Evolutionary conservation across 495 filamentous ascomycete species (phyloP).

Genomic region (Xylaria telfairii): DNA sequence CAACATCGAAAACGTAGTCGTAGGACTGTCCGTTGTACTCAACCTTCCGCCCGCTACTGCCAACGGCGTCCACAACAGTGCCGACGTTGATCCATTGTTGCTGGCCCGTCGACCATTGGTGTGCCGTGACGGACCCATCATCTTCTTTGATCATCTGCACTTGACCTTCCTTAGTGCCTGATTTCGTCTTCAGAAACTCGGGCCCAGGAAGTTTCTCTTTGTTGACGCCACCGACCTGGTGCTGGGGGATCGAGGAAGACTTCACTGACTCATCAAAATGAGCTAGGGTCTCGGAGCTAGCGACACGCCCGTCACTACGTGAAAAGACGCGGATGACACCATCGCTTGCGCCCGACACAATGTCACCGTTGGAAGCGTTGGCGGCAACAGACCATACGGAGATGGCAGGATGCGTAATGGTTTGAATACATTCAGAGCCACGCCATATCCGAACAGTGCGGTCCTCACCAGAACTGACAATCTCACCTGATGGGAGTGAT

Average conservation of each 20-base stretch:
- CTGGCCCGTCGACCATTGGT: conserved; percentile 74
- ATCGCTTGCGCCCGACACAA: conserved; percentile 92
- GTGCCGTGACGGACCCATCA: conserved; percentile 78
- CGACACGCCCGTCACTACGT: conserved; percentile 71
- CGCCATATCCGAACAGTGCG: conserved; percentile 90
- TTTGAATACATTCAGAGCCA: conserved; percentile 82
- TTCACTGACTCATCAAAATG: conserved; percentile 83
- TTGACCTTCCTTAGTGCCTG: conserved; percentile 91
- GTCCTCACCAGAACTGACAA: conserved; percentile 93
- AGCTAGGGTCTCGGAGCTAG: conserved; percentile 59
- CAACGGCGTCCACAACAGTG: conserved; percentile 89
- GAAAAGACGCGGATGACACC: conserved; percentile 85
- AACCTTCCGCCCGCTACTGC: conserved; percentile 74
- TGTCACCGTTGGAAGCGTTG: conserved; percentile 82
- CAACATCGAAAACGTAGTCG: conserved; percentile 98
- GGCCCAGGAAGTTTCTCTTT: conserved; percentile 88
- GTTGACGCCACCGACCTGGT: conserved; percentile 76
- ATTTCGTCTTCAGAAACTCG: conserved; percentile 78
- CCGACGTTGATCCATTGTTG: conserved; percentile 83
- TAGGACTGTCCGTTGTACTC: conserved; percentile 86
- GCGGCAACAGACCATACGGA: conserved; percentile 93
- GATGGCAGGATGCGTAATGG: conserved; percentile 96
- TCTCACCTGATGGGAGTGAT: conserved; percentile 76
- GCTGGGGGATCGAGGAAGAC: conserved; percentile 83
- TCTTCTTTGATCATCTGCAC: conserved; percentile 86